Conservation (phyloP, 2,329 filamentous ascomycete species). For the Juglanconis oblonga region DNA sequence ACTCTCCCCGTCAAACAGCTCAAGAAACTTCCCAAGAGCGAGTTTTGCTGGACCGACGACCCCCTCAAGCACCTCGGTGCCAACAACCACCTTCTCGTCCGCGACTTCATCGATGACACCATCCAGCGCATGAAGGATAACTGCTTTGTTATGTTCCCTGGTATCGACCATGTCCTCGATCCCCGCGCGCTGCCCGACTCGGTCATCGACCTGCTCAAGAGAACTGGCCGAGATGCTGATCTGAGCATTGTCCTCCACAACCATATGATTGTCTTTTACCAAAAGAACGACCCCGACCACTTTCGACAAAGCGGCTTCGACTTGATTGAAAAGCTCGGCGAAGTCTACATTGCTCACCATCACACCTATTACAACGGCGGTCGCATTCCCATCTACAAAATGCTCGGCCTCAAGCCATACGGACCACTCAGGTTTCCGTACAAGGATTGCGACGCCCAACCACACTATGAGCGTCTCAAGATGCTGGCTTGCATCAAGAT, state of each 20-base stretch:
- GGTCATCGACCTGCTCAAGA: neutral
- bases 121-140: neutral
- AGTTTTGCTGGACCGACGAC: conserved; percentile 16
- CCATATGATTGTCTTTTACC: conserved; percentile 22
- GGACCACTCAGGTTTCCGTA: conserved; percentile 8
- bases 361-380: conserved; percentile 7
- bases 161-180: conserved; percentile 7
- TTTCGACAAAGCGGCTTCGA: conserved; percentile 18
- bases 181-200: conserved; percentile 6
- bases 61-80: conserved; percentile 8
- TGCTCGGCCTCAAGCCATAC: conserved; percentile 9
- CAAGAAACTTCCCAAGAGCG: conserved; percentile 4
- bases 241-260: conserved; percentile 26
- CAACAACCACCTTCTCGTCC: conserved; percentile 3
- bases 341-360: conserved; percentile 10
- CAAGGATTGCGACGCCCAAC: neutral
- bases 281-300: conserved; percentile 20
- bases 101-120: conserved; percentile 5
- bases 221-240: conserved; percentile 10
- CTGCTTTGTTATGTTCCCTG: neutral
- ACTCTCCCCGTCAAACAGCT: conserved; percentile 11
- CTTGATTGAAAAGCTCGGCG: conserved; percentile 15
- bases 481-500: conserved; percentile 6
- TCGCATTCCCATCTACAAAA: conserved; percentile 7
- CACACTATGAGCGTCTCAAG: neutral